Percentiles rank a stretch among this genome's conserved stretches.
These are phyloP conservation scores for Saccharomyces kudriavzevii DNA, from an alignment of 805 yeast genomes.

Conservation along the genomic window DNA sequence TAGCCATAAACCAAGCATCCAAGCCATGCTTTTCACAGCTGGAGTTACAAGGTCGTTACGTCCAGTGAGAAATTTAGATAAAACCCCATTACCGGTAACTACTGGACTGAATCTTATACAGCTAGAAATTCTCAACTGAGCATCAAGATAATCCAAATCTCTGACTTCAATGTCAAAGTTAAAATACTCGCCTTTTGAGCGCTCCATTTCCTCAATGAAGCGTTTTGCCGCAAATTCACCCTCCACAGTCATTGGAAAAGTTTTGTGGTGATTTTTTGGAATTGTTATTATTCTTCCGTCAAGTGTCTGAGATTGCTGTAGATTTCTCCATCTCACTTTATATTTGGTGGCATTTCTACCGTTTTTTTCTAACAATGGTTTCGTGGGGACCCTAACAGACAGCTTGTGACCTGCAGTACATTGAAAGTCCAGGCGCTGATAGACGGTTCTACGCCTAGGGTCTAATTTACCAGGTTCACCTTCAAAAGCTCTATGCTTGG, in stretches of 20 bases:
- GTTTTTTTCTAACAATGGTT: constrained; percentile 18
- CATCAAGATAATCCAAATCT: constrained; percentile 27
- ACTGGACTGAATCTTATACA: constrained; percentile 33
- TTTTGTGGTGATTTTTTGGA: constrained; percentile 21
- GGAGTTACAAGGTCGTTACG: constrained; percentile 18
- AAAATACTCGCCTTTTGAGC: constrained; percentile 22
- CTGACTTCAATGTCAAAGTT: constrained; percentile 37
- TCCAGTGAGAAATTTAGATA: constrained; percentile 27
- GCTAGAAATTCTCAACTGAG: constrained; percentile 28
- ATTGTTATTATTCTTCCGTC: constrained; percentile 18
- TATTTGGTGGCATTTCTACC: constrained; percentile 10
- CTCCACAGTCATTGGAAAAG: constrained; percentile 18
- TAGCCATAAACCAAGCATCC: constrained; percentile 36
- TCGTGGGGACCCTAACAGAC: constrained; percentile 12
- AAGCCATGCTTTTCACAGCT: constrained; percentile 27
- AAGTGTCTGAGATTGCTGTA: constrained; percentile 14
- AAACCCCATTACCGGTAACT: constrained; percentile 27
- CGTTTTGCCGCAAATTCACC: constrained; percentile 21
- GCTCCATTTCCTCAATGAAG: constrained; percentile 22
- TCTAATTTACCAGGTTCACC: constrained; percentile 15
- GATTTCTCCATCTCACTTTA: constrained; percentile 14
- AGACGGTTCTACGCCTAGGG: constrained; percentile 11
- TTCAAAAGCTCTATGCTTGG: constrained; percentile 21
- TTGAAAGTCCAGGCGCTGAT: constrained; percentile 16
- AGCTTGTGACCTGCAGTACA: constrained; percentile 20